Evolutionary conservation across 805 yeast genomes (phyloP), one percentile per base, ranked within the genome.

Genomic region (Candida loeiensis): DNA sequence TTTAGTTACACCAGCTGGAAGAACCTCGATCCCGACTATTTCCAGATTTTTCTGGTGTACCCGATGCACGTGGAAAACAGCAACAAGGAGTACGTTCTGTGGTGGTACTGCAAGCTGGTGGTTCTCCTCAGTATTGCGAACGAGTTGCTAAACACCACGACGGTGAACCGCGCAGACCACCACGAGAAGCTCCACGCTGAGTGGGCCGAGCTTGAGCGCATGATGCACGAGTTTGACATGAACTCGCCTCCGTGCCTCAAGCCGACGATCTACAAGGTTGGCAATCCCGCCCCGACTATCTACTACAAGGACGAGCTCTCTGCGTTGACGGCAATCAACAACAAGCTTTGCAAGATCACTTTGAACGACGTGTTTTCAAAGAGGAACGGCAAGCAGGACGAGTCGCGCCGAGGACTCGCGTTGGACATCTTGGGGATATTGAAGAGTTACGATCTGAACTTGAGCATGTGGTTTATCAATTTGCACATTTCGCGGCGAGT

Each of bases 401-500:
- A 17, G 19, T 28, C 14, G 22, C 34, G 34, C 3, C 19, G 28
- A 18, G 17, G 35, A 17, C 26, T 39, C 11, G 62, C 71, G 15
- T 55, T 55, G 39, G 71, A 66, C 25, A 52, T 65, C 6, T 53
- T 66, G 26, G 73, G 73, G 2, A 64, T 67, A 21, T 44, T 67
- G 48, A 56, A 55, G 38, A 62, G 71, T 2, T 68, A 67, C 40
- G 69, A 66, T 26, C 40, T 51, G 11, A 66, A 62, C 43, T 28
- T 53, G 26, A 40, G 45, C 21, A 48, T 67, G 21, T 65, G 71
- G 71, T 58, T 70, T 1, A 55, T 60, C 19, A 61, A 56, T 42
- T 53, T 64, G 13, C 71, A 66, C 41, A 54, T 61, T 1, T 13
- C 27, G 17, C 18, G 31, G 31, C 15, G 37, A 5, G 21, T 39